Base-by-base conservation (phyloP, 768 basidiomycete genomes). In the Fomitopsis pulvina region DNA sequence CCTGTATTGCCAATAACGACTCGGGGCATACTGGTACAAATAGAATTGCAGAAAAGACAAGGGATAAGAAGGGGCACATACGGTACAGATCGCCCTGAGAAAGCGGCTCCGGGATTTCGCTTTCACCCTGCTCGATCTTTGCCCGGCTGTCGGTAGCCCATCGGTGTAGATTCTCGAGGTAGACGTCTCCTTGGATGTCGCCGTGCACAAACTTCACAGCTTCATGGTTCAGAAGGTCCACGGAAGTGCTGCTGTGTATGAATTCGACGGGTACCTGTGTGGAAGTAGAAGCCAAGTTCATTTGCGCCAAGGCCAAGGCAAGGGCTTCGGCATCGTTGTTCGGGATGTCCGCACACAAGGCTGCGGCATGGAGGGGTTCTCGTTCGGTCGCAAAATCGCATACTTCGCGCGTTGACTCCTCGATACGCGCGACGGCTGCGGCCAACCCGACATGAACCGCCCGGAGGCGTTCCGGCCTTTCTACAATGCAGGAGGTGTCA, bases 401-500 rank as follows among this genome's bases (percentile, higher is more conserved):
- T 20, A 40, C 28, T 5, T 18, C 22, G 18, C 48, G 21, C 7
- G 20, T 29, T 12, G 28, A n/a, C 45, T 61, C 53, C 57, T 89
- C 85, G 3, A 92, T 67, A 43, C 85, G 78, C 6, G 92, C 78
- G 18, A 90, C 73, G 0, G 86, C 89, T 6, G 87, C 86, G 2
- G 92, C 77, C 7, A 96, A 73, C 1, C 94, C 95, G 4, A 88
- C 60, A 56, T 83, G 81, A 44, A 97, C 80, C 0, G 93, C 93
- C 43, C 85, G 79, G 24, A 98, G 70, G 21, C 95, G 81, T 63
- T 96, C 89, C 0, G 94, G 94, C 9, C 91, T 77, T 63, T 98
- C 95, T n/a, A 94, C 80, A 47, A 96, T 83, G 40, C 73, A 71
- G 1, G 87, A 89, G 0, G 73, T 71, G 58, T 91, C 85, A 44